Evolutionary conservation across 306 rosid species (phyloP).

Genomic region (Medicago ruthenica): DNA sequence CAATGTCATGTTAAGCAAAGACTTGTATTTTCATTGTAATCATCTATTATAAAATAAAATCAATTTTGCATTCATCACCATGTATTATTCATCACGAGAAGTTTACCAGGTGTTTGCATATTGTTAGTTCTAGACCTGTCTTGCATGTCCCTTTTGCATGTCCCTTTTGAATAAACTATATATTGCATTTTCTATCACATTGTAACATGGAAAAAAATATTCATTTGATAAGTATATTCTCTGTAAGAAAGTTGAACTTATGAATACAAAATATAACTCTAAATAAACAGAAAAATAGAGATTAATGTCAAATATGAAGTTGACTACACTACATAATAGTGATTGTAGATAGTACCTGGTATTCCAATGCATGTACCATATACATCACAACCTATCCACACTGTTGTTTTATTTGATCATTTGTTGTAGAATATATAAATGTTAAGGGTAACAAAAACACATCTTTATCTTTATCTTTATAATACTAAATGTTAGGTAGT

Average conservation of each 20-base stretch:
- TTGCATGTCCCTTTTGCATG: too few species aligned
- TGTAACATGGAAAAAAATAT: constrained; percentile 2
- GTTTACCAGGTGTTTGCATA: constrained; percentile 95
- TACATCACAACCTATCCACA: constrained; percentile 92
- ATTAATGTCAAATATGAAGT: too few species aligned
- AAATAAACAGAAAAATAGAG: too few species aligned
- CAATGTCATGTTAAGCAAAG: neutral
- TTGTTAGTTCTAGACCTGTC: constrained; percentile 92
- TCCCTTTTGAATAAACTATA: constrained; percentile 83
- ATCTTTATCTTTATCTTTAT: too few species aligned
- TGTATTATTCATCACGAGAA: neutral
- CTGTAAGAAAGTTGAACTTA: too few species aligned
- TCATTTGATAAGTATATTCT: constrained; percentile 18
- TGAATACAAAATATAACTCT: too few species aligned
- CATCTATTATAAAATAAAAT: neutral
- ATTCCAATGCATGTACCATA: constrained; percentile 97
- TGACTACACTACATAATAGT: neutral
- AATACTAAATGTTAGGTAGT: too few species aligned
- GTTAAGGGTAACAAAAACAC: too few species aligned
- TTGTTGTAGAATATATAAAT: too few species aligned
- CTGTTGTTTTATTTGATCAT: constrained; percentile 70
- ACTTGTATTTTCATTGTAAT: neutral
- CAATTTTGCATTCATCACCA: neutral
- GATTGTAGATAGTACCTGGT: constrained; percentile 69
- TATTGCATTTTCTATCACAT: constrained; percentile 74